Evolutionary conservation across 2,329 filamentous ascomycete genomes (phyloP).

Genomic region (Colletotrichum euphorbiae): DNA sequence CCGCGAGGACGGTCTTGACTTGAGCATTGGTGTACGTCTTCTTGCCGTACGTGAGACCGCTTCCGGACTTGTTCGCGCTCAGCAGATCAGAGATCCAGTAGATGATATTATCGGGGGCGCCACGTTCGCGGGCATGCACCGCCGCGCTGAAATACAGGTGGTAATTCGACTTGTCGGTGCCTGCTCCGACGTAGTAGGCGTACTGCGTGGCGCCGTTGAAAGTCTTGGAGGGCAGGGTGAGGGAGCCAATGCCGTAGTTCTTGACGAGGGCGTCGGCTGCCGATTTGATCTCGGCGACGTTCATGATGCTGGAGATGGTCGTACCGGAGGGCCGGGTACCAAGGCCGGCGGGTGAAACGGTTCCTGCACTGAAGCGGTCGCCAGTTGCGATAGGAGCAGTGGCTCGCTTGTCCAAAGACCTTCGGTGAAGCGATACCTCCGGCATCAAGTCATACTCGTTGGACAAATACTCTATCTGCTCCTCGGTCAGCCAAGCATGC

Average conservation of each 20-base stretch:
- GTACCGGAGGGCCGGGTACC: slow-evolving; percentile 42
- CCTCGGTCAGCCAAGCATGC: slow-evolving; percentile 33
- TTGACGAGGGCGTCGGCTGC: slow-evolving; percentile 56
- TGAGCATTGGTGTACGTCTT: slow-evolving; percentile 63
- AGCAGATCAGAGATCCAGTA: slow-evolving; percentile 70
- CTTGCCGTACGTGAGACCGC: slow-evolving; percentile 63
- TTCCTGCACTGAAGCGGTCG: slow-evolving; percentile 37
- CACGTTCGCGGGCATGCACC: slow-evolving; percentile 69
- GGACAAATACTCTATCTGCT: slow-evolving; percentile 30
- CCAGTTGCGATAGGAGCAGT: slow-evolving; percentile 50
- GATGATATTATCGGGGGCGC: slow-evolving; percentile 65
- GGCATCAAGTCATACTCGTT: slow-evolving; percentile 30
- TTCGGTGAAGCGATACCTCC: slow-evolving; percentile 24
- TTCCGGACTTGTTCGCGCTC: slow-evolving; percentile 60
- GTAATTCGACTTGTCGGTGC: slow-evolving; percentile 46
- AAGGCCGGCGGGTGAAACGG: slow-evolving; percentile 46
- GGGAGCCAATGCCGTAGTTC: slow-evolving; percentile 55
- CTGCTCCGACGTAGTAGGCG: slow-evolving; percentile 42
- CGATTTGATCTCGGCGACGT: slow-evolving; percentile 56
- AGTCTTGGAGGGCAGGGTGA: slow-evolving; percentile 55
- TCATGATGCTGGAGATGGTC: slow-evolving; percentile 57
- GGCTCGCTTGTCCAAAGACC: slow-evolving; percentile 24
- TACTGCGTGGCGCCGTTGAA: slow-evolving; percentile 52
- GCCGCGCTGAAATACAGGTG: slow-evolving; percentile 64
- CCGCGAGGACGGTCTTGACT: slow-evolving; percentile 62